Percentiles rank a stretch among this genome's conserved stretches.
Evolutionary conservation across 2,329 filamentous ascomycete species (phyloP).

Genomic region (Pyricularia pennisetigena): DNA sequence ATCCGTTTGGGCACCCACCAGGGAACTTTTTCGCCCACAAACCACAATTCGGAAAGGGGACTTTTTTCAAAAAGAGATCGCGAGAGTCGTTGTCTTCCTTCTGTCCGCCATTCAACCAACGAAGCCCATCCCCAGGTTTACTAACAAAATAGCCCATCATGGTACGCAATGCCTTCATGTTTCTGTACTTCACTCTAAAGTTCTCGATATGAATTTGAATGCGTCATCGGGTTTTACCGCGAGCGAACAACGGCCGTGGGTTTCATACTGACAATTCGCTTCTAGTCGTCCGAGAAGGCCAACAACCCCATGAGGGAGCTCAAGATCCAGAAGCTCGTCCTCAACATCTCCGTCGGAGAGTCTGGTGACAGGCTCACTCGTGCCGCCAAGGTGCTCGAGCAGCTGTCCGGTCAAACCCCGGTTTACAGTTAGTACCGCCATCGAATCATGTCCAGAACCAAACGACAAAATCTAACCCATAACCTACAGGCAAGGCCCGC

Average conservation of each 20-base stretch:
- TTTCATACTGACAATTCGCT: constrained; percentile 15
- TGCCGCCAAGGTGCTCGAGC: constrained; percentile 99
- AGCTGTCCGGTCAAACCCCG: constrained; percentile 98
- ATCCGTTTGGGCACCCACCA: background rate
- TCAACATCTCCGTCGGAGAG: constrained; percentile 99
- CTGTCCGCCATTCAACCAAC: background rate
- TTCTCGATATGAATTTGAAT: background rate
- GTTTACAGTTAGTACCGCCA: constrained; percentile 75
- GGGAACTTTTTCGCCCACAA: constrained; percentile 2
- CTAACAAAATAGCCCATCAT: constrained; percentile 20
- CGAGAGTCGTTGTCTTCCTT: background rate
- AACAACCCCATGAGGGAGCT: constrained; percentile 99
- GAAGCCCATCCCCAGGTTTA: constrained; percentile 2
- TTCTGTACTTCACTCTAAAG: background rate
- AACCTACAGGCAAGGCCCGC: constrained; percentile 78
- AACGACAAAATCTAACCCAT: background rate
- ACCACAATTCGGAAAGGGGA: background rate
- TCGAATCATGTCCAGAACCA: background rate
- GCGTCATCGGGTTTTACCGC: background rate
- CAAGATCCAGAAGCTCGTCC: constrained; percentile 97
- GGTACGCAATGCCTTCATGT: constrained; percentile 18
- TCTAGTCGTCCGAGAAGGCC: constrained; percentile 66
- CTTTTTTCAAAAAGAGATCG: background rate
- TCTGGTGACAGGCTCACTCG: constrained; percentile 99
- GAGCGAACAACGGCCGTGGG: background rate